These are phyloP conservation scores for Articulospora tetracladia DNA, from an alignment of 495 filamentous ascomycete species.

Conservation along the genomic window DNA sequence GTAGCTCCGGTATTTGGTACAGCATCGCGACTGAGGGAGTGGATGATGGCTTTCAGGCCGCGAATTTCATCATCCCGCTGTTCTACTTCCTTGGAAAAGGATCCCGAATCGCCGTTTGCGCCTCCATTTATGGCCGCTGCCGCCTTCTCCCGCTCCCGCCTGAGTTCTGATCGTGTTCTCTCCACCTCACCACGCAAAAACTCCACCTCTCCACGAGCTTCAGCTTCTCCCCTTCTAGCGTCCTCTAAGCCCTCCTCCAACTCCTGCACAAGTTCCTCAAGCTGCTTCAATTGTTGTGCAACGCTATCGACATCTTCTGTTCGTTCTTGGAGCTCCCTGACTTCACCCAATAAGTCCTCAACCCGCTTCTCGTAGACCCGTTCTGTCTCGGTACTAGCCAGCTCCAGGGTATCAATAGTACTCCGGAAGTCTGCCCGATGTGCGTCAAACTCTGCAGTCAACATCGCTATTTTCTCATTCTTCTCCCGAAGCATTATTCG, in stretches of 20 bases:
- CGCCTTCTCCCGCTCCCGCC: slow-evolving; percentile 85
- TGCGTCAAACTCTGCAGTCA: slow-evolving; percentile 92
- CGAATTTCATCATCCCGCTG: slow-evolving; percentile 97
- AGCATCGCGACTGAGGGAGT: slow-evolving; percentile 75
- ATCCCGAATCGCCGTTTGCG: slow-evolving; percentile 13
- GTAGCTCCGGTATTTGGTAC: slow-evolving; percentile 19
- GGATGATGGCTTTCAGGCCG: slow-evolving; percentile 95
- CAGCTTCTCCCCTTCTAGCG: slow-evolving; percentile 91
- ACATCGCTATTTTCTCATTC: slow-evolving; percentile 89
- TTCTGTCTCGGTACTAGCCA: slow-evolving; percentile 95
- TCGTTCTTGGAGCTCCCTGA: slow-evolving; percentile 74
- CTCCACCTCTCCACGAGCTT: slow-evolving; percentile 93
- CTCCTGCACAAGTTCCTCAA: slow-evolving; percentile 94
- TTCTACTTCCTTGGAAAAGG: slow-evolving; percentile 69
- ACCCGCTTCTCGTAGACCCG: slow-evolving; percentile 94
- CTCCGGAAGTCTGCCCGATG: slow-evolving; percentile 95
- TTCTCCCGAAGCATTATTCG: slow-evolving; percentile 84
- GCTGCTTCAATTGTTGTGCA: slow-evolving; percentile 83
- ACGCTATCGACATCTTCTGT: slow-evolving; percentile 89
- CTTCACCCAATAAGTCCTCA: slow-evolving; percentile 82
- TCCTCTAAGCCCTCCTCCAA: slow-evolving; percentile 96
- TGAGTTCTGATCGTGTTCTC: slow-evolving; percentile 82
- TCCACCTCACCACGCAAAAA: slow-evolving; percentile 96
- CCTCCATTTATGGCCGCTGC: slow-evolving; percentile 51
- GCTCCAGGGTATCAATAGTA: slow-evolving; percentile 93